Evolutionary conservation across 192 early-diverging fungal species (phyloP), one percentile per base, ranked within the genome.

Genomic region (Gamsiella multidivaricata): DNA sequence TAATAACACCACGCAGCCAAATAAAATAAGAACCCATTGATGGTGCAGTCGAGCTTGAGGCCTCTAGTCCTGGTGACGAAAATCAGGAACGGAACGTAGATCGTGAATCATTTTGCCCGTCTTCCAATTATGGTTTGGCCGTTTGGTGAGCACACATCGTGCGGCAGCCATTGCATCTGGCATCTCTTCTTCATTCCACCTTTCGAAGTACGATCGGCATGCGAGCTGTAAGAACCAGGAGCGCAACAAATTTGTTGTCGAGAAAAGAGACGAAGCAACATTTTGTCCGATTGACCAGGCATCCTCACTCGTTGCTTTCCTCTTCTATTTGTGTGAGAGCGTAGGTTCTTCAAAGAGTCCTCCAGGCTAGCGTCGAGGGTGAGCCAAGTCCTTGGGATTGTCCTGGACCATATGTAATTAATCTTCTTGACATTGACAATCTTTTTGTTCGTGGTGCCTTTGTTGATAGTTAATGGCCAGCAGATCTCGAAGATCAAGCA

Each of bases 401-500:
- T n/a, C n/a, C n/a, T n/a, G n/a, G n/a, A n/a, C n/a, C n/a, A n/a
- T n/a, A n/a, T n/a, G n/a, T n/a, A n/a, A n/a, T n/a, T n/a, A n/a
- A n/a, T n/a, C n/a, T n/a, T n/a, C n/a, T n/a, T n/a, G n/a, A n/a
- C n/a, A n/a, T n/a, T 18, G 17, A 28, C 10, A 11, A 47, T 42
- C 36, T 8, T 17, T 22, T 25, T 39, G 8, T 53, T 20, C 43
- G 11, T 36, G 2, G 5, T 2, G 41, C n/a, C 9, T 12, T 5
- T 7, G 39, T 33, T 12, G 43, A 46, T 65, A 90, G 97, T 98
- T 11, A 86, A 92, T 61, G 85, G 85, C 15, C 65, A 84, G 28
- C 82, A 92, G 25, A 89, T 98, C n/a, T 89, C 93, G 11, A 71
- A 84, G 57, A 97, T 98, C 61, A 85, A 86, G 37, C 83, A 85